Evolutionary conservation across 1,284 basidiomycete genomes (phyloP), one percentile per base, ranked within the genome.

Genomic region (Moniliella sp.): DNA sequence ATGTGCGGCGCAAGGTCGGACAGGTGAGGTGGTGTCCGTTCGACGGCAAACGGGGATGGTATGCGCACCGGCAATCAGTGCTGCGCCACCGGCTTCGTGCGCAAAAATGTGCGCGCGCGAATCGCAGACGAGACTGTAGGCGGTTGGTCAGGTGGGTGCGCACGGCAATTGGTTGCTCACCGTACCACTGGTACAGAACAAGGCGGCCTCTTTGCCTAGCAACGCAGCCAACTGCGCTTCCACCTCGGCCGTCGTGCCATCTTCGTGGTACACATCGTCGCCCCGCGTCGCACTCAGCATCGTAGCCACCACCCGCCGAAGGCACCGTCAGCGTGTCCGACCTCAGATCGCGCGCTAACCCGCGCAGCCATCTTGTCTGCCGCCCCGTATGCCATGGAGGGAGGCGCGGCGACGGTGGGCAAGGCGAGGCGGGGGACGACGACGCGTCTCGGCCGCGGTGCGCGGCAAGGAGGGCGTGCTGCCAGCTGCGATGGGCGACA

Each of bases 11-110:
- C 65, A 27, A 97, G 68, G 19, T 66, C 61, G 21, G 70, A 33
- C 83, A 68, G 0, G 80, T 84, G n/a, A 94, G 65, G 61, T 94
- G 77, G 50, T 78, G 78, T 70, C 75, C 67, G 49, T 82, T 80
- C 18, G 68, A 62, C 1, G 82, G 79, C 26, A 69, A 1, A 74
- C 63, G 15, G 45, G 35, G 29, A 74, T 69, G 0, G 76, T 68
- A 35, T 76, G 71, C 2, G 83, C 88, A 36, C 82, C 81, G 19
- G 78, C 80, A 62, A 91, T 79, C 63, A 80, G 78, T 0, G 82
- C 82, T 30, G 76, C 69, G 12, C 84, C 88, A 15, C 88, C 84
- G 5, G 79, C 78, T 65, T 82, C 78, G 53, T 78, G 58, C 4
- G 51, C 42, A 40, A 61, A 55, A 25, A 58, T 46, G 34, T 59